Evolutionary conservation across 768 basidiomycete genomes (phyloP).

Genomic region (Xerocomellus intermedius): DNA sequence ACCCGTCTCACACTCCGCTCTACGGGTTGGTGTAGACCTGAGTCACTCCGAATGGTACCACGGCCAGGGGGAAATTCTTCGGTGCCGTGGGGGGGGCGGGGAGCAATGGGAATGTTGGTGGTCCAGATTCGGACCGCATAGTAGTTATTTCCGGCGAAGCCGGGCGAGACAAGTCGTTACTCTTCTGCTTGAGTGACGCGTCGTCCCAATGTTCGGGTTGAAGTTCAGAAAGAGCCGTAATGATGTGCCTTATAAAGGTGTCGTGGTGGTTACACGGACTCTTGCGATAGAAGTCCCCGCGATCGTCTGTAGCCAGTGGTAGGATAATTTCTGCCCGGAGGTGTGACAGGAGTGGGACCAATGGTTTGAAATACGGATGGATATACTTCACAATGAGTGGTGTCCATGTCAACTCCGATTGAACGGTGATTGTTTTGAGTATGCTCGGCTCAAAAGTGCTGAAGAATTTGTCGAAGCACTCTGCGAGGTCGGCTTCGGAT

Average conservation of each 20-base stretch:
- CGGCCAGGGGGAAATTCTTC: too few relatives aligned
- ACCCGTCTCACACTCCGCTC: too few relatives aligned
- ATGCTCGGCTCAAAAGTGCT: constrained; percentile 1
- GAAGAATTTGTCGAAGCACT: constrained; percentile 8
- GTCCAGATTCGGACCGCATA: too few relatives aligned
- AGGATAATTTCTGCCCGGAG: not conserved
- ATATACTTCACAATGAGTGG: not conserved
- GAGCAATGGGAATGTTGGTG: too few relatives aligned
- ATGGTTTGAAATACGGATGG: not conserved
- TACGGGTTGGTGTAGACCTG: too few relatives aligned
- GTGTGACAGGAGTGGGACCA: not conserved
- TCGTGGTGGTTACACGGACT: too few relatives aligned
- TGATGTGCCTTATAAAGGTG: not conserved
- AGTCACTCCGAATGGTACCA: too few relatives aligned
- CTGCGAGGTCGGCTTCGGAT: not conserved
- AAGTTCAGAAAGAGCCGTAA: not conserved
- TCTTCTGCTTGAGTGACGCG: too few relatives aligned
- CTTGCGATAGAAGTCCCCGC: not conserved
- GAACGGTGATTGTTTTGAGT: not conserved
- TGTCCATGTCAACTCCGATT: not conserved
- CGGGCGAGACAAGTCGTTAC: too few relatives aligned
- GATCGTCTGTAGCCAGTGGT: not conserved
- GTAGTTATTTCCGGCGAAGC: too few relatives aligned
- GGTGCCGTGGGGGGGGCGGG: too few relatives aligned
- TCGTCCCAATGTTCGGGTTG: too few relatives aligned